Base-by-base conservation (phyloP, 2,329 filamentous ascomycete genomes). In the Claviceps cyperi region DNA sequence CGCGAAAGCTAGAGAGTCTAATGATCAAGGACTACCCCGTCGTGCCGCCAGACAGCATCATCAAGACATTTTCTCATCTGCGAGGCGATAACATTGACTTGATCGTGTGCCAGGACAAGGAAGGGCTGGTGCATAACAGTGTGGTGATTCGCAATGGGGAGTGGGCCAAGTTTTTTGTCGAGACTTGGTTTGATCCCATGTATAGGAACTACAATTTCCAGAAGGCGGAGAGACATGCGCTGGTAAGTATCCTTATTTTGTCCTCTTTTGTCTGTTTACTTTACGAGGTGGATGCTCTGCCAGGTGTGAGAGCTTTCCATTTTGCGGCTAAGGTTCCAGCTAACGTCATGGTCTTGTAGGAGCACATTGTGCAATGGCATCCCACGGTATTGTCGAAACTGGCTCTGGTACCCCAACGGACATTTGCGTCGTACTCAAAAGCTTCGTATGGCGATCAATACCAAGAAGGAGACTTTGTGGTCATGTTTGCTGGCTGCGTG, bases 201-300 rank as follows among this genome's bases (percentile, higher is more conserved):
- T 98, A 94, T 68, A 77, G 91, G 55, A 86, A 76, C 57, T 98
- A 98, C 69, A 94, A 95, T 63, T 98, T 98, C 62, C 87, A 94
- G 62, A 96, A 94, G 65, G 90, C 88, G 0, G 92, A 98, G 66
- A 79, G 76, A 22, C 91, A 98, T 70, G 90, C 91, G 47, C 68
- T 98, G 71, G 92, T 89, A 72, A 63, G 81, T 64, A 32, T 32
- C 9, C 28, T 32, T 32, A 11, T 32, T 32, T 32, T 32, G 28
- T 4, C 4, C 28, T 32, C 28, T 11, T 32, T 32, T 1, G 28
- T 4, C 28, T 32, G 28, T 32, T 11, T 32, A 32, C 9, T 32
- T 32, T 11, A 11, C 0, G 0, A 0, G 9, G 28, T 11, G 28
- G 9, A 32, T 11, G 28, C 28, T 32, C 9, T 4, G 28, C 11